Percentiles rank a stretch among this genome's conserved stretches.
Conservation (phyloP, 2,329 filamentous ascomycete genomes). For the Pleoardoris graminearum region DNA sequence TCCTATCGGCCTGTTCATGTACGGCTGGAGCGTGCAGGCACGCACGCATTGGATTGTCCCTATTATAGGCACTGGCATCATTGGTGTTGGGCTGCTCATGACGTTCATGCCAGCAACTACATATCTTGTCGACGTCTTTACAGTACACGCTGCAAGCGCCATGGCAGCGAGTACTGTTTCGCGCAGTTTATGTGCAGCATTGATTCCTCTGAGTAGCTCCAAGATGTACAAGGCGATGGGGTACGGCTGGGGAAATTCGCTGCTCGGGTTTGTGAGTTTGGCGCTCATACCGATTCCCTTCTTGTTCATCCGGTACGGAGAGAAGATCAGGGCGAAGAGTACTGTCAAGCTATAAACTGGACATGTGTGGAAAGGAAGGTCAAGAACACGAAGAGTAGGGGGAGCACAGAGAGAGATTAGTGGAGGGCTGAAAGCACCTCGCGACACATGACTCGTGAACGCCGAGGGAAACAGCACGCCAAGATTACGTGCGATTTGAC, state of each 20-base stretch:
- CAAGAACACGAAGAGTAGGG: background rate
- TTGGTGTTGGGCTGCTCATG: slow-evolving; percentile 43
- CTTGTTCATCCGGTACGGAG: slow-evolving; percentile 42
- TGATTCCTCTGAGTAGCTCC: slow-evolving; percentile 46
- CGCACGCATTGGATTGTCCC: slow-evolving; percentile 45
- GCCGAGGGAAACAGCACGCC: background rate
- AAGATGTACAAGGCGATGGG: slow-evolving; percentile 47
- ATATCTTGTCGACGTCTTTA: slow-evolving; percentile 50
- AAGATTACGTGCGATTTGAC: too few species aligned
- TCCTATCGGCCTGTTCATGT: slow-evolving; percentile 44
- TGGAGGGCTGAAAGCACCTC: background rate
- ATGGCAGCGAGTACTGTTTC: slow-evolving; percentile 49
- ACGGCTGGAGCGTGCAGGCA: slow-evolving; percentile 43
- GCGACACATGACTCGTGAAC: background rate
- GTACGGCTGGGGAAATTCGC: slow-evolving; percentile 46
- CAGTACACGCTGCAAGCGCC: slow-evolving; percentile 47
- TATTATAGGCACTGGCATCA: slow-evolving; percentile 37
- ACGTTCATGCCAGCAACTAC: slow-evolving; percentile 46
- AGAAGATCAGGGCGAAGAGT: slow-evolving; percentile 31
- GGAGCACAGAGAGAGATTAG: background rate
- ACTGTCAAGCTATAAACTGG: slow-evolving; percentile 31
- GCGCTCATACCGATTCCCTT: slow-evolving; percentile 41
- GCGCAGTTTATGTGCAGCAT: slow-evolving; percentile 42
- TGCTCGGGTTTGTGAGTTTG: slow-evolving; percentile 42
- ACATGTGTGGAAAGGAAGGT: background rate